These are phyloP conservation scores for Cynara cardunculus DNA, from an alignment of 129 eudicot species.

Conservation along the genomic window DNA sequence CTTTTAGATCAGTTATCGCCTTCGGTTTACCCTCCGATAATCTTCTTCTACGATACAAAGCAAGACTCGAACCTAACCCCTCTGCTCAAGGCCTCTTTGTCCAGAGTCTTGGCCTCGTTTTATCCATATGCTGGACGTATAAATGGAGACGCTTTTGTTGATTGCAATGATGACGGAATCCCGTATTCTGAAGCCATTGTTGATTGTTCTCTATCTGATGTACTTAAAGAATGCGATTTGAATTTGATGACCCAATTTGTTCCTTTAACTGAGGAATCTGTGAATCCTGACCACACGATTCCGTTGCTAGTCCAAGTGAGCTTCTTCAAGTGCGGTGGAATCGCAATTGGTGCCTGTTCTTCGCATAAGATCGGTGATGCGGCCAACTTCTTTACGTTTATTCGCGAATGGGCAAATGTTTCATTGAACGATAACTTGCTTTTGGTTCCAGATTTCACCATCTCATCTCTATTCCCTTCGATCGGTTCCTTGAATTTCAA, in stretches of 20 bases:
- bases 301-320: conserved; percentile 32
- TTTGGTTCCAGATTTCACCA: conserved; percentile 8
- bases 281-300: conserved; percentile 22
- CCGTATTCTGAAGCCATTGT: conserved; percentile 25
- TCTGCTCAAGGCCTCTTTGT: conserved; percentile 22
- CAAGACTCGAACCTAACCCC: neutral
- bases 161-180: conserved; percentile 37
- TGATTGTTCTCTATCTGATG: conserved; percentile 17
- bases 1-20: conserved; percentile 38
- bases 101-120: conserved; percentile 17
- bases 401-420: conserved; percentile 34
- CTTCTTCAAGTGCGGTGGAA: conserved; percentile 33
- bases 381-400: conserved; percentile 1
- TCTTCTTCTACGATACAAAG: conserved; percentile 25
- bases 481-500: conserved; percentile 10
- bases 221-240: conserved; percentile 13
- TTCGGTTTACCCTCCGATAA: conserved; percentile 5
- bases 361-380: conserved; percentile 37
- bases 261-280: conserved; percentile 12
- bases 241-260: conserved; percentile 14
- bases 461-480: conserved; percentile 12
- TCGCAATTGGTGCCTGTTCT: conserved; percentile 26
- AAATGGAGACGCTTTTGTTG: neutral
- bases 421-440: neutral
- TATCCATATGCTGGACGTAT: conserved; percentile 41